Base-by-base conservation (phyloP, 2,329 filamentous ascomycete species). In the Penicillium sp. region DNA sequence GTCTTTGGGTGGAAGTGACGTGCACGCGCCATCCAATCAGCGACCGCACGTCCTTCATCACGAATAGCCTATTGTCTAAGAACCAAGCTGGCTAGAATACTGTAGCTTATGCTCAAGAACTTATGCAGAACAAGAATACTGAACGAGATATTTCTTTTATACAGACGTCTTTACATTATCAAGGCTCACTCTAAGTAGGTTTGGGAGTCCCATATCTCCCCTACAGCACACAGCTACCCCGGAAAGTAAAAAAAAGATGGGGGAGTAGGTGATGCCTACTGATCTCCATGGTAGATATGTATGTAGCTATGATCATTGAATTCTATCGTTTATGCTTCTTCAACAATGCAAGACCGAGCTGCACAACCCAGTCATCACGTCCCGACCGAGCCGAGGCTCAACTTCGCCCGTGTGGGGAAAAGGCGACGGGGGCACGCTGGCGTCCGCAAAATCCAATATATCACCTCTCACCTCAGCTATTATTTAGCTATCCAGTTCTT, bases 401-500 rank as follows among this genome's bases (percentile, higher is more conserved):
- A 54, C 40, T 17, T 47, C 50, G 58, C 58, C 58, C 54, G 35
- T 65, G 68, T 69, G 68, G 67, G 64, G 67, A 67, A 66, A 62
- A 58, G 37, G 57, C 59, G 58, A 63, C 65, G 63, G 61, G 22
- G 28, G 35, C 22, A 53, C 33, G 44, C 45, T 56, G 17, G 22
- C 51, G 44, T 56, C 58, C 51, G 58, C 44, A 38, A 44, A 19
- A 6, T 49, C 19, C 42, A 37, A 58, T 42, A 54, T 33, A 26
- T 38, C 37, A 28, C 17, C 35, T 26, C 24, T 10, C 19, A 9
- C 26, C 9, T 22, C 10, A 15, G 13, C 13, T 37, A 37, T 33
- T 33, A 33, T 37, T 37, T 15, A 24, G 19, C 19, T 4, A 6
- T 22, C 13, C n/a, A 30, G 5, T 30, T 17, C 42, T 37, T n/a